These are phyloP conservation scores for Coemansia interrupta DNA, from an alignment of 192 early-diverging fungal genomes.

Conservation along the genomic window DNA sequence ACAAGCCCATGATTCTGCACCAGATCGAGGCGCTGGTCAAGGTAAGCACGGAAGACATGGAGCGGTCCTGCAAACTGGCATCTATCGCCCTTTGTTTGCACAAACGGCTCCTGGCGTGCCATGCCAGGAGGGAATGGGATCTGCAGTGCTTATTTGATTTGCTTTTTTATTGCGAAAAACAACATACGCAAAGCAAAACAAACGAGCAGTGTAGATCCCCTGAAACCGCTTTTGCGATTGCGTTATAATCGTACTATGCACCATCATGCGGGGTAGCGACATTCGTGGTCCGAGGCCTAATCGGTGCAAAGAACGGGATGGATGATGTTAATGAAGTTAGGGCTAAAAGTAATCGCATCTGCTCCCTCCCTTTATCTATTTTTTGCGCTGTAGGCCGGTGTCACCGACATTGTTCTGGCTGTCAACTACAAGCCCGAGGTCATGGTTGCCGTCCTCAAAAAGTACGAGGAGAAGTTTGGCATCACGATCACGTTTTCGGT, in stretches of 20 bases:
- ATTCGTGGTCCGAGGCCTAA: too few relatives aligned
- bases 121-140: slow-evolving; percentile 11
- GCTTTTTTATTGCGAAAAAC: not conserved
- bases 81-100: too few relatives aligned
- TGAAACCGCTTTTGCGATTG: slow-evolving; percentile 3
- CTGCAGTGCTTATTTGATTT: not conserved
- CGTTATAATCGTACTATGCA: not conserved
- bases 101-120: not conserved
- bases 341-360: too few relatives aligned
- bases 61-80: not conserved
- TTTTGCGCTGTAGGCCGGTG: slow-evolving; percentile 73
- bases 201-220: slow-evolving; percentile 9
- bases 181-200: slow-evolving; percentile 1
- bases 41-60: slow-evolving; percentile 54
- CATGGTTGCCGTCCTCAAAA: slow-evolving; percentile 90
- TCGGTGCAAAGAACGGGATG: too few relatives aligned
- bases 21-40: slow-evolving; percentile 96
- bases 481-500: slow-evolving; percentile 96
- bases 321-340: too few relatives aligned
- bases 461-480: slow-evolving; percentile 88
- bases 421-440: slow-evolving; percentile 99
- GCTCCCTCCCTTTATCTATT: slow-evolving; percentile 5
- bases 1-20: slow-evolving; percentile 98
- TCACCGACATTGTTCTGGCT: slow-evolving; percentile 94
- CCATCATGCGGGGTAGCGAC: too few relatives aligned